Evolutionary conservation across 768 basidiomycete species (phyloP).

Genomic region (Phallus indusiatus): DNA sequence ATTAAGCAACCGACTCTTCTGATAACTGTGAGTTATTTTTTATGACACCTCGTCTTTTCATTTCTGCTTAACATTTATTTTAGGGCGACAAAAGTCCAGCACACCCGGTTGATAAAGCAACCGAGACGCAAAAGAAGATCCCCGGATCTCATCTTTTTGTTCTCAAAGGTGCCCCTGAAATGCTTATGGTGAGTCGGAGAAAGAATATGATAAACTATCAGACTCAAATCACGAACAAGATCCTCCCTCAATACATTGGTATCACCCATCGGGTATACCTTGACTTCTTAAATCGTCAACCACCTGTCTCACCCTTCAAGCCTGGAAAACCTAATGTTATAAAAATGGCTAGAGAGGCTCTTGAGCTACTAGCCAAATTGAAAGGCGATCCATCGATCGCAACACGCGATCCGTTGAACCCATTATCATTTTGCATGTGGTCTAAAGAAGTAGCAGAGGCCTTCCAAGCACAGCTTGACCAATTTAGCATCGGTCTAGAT

Average conservation of each 20-base stretch:
- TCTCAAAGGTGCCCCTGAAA: conserved; percentile 43
- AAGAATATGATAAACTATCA: conserved; percentile 24
- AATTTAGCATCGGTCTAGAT: conserved; percentile 36
- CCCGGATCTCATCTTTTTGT: conserved; percentile 47
- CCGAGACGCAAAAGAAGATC: conserved; percentile 41
- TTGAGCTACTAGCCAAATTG: conserved; percentile 45
- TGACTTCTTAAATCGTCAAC: conserved; percentile 51
- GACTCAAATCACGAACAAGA: conserved; percentile 25
- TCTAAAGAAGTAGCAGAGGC: conserved; percentile 39
- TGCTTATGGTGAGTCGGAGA: background rate
- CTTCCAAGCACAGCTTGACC: conserved; percentile 40
- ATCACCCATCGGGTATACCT: conserved; percentile 54
- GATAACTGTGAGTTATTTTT: conserved; percentile 42
- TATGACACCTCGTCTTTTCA: background rate
- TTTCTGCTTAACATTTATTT: conserved; percentile 6
- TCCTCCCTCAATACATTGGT: conserved; percentile 42
- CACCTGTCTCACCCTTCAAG: conserved; percentile 23
- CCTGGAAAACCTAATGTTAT: conserved; percentile 37
- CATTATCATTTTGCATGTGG: conserved; percentile 61
- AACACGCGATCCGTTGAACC: conserved; percentile 44
- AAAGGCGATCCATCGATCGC: conserved; percentile 35
- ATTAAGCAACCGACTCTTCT: conserved; percentile 59
- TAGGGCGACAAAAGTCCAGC: conserved; percentile 54
- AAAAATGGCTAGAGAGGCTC: conserved; percentile 26
- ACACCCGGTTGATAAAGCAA: conserved; percentile 41